These are phyloP conservation scores for Parsonsia alboflavescens DNA, from an alignment of 257 asterid species.

Conservation along the genomic window DNA sequence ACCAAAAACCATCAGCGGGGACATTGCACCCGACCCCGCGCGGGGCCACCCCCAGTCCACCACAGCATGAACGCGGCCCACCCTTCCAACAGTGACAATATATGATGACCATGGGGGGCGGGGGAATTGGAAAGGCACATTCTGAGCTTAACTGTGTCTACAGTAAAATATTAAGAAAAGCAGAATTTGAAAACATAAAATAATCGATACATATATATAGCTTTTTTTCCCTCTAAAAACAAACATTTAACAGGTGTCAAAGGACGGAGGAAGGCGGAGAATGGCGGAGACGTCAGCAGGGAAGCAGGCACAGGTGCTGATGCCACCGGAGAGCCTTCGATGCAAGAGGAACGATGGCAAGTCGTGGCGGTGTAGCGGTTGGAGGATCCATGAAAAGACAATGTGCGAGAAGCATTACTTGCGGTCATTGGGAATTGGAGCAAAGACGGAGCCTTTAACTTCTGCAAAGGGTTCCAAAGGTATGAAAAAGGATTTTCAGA, in stretches of 20 bases:
- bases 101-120: no score
- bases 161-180: no score
- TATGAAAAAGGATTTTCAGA: neutral
- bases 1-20: no score
- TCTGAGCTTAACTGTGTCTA: no score
- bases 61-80: no score
- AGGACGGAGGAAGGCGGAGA: conserved; percentile 1
- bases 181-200: neutral
- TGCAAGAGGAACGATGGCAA: conserved; percentile 26
- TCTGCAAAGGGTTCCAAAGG: conserved; percentile 12
- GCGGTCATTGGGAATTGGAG: neutral
- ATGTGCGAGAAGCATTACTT: conserved; percentile 32
- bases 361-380: conserved; percentile 30
- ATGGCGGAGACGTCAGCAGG: conserved; percentile 12
- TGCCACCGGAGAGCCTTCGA: conserved; percentile 30
- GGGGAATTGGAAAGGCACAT: no score
- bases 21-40: no score
- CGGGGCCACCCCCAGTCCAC: no score
- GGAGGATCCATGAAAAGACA: conserved; percentile 18
- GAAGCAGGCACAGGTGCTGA: neutral
- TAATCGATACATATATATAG: neutral
- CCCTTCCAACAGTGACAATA: no score
- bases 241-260: conserved; percentile 1
- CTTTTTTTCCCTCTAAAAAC: conserved; percentile 10
- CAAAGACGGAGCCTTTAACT: neutral